These are phyloP conservation scores for Ceratobasidium papillatum DNA, from an alignment of 1,284 basidiomycete species.

Conservation along the genomic window DNA sequence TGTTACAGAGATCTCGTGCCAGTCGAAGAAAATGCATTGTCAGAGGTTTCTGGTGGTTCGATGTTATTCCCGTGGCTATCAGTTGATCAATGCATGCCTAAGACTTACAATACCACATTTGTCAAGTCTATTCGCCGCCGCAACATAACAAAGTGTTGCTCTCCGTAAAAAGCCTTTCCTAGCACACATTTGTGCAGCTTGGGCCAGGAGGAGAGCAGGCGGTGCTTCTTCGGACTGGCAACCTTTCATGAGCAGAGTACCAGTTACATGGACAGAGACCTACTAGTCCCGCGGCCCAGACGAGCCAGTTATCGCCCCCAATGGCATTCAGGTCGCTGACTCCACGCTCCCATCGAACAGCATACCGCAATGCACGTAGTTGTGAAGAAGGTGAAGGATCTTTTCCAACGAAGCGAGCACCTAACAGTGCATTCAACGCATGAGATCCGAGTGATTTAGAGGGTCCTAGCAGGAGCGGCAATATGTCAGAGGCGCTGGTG, in stretches of 20 bases:
- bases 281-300: slow-evolving; percentile 81
- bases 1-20: slow-evolving; percentile 68
- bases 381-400: slow-evolving; percentile 70
- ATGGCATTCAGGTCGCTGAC: slow-evolving; percentile 61
- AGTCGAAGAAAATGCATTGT: slow-evolving; percentile 79
- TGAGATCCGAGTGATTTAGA: slow-evolving; percentile 67
- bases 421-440: slow-evolving; percentile 65
- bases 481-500: slow-evolving; percentile 77
- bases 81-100: neutral
- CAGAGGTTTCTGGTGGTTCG: slow-evolving; percentile 72
- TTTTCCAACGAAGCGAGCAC: slow-evolving; percentile 31
- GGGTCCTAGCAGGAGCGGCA: slow-evolving; percentile 73
- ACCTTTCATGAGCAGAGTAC: slow-evolving; percentile 40
- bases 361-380: slow-evolving; percentile 67
- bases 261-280: slow-evolving; percentile 46
- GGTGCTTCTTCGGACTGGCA: slow-evolving; percentile 77
- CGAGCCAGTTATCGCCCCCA: slow-evolving; percentile 81
- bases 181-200: slow-evolving; percentile 73
- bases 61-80: slow-evolving; percentile 5
- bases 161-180: slow-evolving; percentile 65
- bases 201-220: slow-evolving; percentile 74
- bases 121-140: slow-evolving; percentile 75
- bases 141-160: slow-evolving; percentile 77
- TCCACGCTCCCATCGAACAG: slow-evolving; percentile 76
- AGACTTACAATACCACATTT: slow-evolving; percentile 78